Percentiles rank a stretch among this genome's conserved stretches.
These are phyloP conservation scores for Neurospora sp. DNA, from an alignment of 495 filamentous ascomycete genomes.

Conservation along the genomic window DNA sequence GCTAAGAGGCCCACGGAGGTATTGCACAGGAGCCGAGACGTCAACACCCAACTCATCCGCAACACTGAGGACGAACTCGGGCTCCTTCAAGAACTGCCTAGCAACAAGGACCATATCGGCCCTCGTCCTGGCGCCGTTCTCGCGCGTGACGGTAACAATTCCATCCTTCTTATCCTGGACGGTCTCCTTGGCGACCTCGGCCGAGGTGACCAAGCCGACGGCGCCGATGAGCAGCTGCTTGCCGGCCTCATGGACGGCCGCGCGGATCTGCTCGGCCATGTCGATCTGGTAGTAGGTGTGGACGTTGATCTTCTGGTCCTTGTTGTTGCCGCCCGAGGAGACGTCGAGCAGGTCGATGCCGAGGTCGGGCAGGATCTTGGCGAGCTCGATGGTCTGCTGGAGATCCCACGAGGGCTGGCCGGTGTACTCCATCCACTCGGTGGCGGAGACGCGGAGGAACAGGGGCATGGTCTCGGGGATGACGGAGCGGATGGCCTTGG, in stretches of 20 bases:
- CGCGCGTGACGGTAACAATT: constrained; percentile 29
- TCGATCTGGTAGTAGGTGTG: constrained; percentile 51
- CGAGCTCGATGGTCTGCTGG: constrained; percentile 49
- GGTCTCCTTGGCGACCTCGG: constrained; percentile 45
- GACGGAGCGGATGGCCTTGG: constrained; percentile 34
- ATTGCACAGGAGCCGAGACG: constrained; percentile 47
- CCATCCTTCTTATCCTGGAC: constrained; percentile 3
- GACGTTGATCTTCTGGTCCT: constrained; percentile 46
- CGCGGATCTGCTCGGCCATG: constrained; percentile 49
- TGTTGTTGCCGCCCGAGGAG: constrained; percentile 57
- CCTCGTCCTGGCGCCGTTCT: constrained; percentile 34
- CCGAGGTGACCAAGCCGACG: constrained; percentile 62
- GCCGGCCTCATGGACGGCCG: constrained; percentile 43
- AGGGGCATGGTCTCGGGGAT: constrained; percentile 55
- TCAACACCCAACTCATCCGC: constrained; percentile 50
- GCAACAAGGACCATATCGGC: constrained; percentile 56
- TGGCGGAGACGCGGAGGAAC: constrained; percentile 57
- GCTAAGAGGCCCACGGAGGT: constrained; percentile 19
- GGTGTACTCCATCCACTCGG: constrained; percentile 58
- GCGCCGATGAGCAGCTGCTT: constrained; percentile 52
- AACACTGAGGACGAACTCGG: constrained; percentile 52
- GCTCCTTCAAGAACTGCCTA: constrained; percentile 55
- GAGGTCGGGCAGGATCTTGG: constrained; percentile 49
- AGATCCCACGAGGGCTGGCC: constrained; percentile 53
- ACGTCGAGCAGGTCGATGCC: constrained; percentile 72